Evolutionary conservation across 345 rosid genomes (phyloP).

Genomic region (Lepidium africanum): DNA sequence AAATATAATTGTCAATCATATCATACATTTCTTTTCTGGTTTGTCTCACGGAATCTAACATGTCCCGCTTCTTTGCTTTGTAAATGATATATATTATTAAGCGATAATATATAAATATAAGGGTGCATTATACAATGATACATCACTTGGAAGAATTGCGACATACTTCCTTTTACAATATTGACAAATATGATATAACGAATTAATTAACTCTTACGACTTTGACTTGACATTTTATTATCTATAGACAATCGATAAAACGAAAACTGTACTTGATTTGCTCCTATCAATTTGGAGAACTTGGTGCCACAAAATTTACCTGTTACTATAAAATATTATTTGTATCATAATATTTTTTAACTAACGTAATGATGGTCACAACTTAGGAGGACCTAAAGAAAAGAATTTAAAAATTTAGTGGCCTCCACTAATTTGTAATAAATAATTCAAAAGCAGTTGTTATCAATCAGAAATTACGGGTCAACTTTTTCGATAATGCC

Average conservation of each 20-base stretch:
- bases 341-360: not conserved
- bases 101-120: not conserved
- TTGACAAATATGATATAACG: not conserved
- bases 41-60: conserved; percentile 16
- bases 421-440: conserved; percentile 1
- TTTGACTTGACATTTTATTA: conserved; percentile 16
- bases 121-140: not conserved
- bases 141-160: not conserved
- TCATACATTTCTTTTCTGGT: not conserved
- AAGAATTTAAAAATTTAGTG: conserved; percentile 5
- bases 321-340: not conserved
- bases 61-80: not conserved
- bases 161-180: not conserved
- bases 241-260: not conserved
- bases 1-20: conserved; percentile 12
- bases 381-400: conserved; percentile 1
- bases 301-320: conserved; percentile 14
- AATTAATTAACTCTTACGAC: conserved; percentile 3
- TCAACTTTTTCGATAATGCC: conserved; percentile 15
- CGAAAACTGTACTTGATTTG: conserved; percentile 9
- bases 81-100: not conserved
- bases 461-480: conserved; percentile 23
- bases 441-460: conserved; percentile 16
- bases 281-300: conserved; percentile 22
- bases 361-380: conserved; percentile 4